Conservation (phyloP, 176 grass and related monocot genomes). For the Phyllostachys edulis region DNA sequence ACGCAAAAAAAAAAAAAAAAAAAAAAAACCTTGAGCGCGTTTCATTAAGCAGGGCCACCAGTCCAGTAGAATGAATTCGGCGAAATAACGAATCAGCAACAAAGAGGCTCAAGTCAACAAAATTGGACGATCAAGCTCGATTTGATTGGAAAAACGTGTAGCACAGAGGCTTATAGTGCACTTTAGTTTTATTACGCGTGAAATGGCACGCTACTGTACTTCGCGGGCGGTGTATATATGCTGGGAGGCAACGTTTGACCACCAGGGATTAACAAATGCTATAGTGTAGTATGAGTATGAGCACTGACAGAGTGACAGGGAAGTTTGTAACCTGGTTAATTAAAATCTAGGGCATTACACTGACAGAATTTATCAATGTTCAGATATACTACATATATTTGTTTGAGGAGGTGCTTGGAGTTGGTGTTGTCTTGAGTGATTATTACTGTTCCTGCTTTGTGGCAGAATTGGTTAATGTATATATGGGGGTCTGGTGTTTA, state of each 20-base stretch:
- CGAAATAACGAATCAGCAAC: too few species aligned
- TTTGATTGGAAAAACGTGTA: too few species aligned
- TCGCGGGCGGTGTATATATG: background rate
- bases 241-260: conserved; percentile 23
- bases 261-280: conserved; percentile 28
- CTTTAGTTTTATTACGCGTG: background rate
- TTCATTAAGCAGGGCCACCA: too few species aligned
- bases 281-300: too few species aligned
- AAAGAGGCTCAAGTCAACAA: too few species aligned
- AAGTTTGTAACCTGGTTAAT: conserved; percentile 15
- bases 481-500: background rate
- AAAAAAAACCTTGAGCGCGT: too few species aligned
- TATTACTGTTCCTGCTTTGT: conserved; percentile 23
- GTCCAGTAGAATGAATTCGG: too few species aligned
- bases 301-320: background rate
- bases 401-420: conserved; percentile 6
- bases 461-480: background rate
- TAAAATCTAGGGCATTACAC: conserved; percentile 28
- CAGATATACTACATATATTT: background rate
- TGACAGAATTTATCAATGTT: background rate
- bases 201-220: background rate
- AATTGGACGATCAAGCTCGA: too few species aligned
- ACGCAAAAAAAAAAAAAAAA: too few species aligned
- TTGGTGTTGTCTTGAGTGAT: conserved; percentile 31
- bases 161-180: too few species aligned